Evolutionary conservation across 148 eudicot genomes (phyloP).

Genomic region (Drosera capensis): DNA sequence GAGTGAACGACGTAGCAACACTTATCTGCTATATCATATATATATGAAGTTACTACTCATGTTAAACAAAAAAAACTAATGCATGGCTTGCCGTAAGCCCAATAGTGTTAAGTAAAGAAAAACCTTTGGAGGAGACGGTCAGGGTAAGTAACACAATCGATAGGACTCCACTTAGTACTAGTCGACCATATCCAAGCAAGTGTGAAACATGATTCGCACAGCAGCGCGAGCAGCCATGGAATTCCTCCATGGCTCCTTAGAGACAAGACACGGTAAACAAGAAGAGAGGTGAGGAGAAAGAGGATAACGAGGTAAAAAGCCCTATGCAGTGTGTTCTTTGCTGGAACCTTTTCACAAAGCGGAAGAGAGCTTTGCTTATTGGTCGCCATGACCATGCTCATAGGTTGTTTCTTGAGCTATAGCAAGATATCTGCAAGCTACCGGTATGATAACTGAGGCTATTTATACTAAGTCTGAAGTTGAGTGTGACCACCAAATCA

Average conservation of each 20-base stretch:
- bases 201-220: conserved; percentile 20
- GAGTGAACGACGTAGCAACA: background rate
- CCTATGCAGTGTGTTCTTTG: background rate
- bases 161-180: conserved; percentile 20
- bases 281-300: background rate
- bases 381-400: conserved; percentile 19
- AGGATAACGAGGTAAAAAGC: background rate
- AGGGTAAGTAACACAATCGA: conserved; percentile 4
- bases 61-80: too few relatives aligned
- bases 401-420: too few relatives aligned
- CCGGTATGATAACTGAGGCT: too few relatives aligned
- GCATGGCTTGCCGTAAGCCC: background rate
- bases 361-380: background rate
- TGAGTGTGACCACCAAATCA: too few relatives aligned
- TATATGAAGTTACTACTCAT: background rate
- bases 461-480: too few relatives aligned
- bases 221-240: conserved; percentile 14
- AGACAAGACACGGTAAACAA: conserved; percentile 6
- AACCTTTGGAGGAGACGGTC: conserved; percentile 14
- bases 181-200: conserved; percentile 10
- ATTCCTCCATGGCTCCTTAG: conserved; percentile 12
- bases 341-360: background rate
- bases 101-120: background rate
- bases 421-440: too few relatives aligned
- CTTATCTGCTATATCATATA: too few relatives aligned